A percentile compares a stretch with the other conserved stretches of the same genome.
Conservation (phyloP, 108 stramenopile genomes). For the Skeletonema menzelii region DNA sequence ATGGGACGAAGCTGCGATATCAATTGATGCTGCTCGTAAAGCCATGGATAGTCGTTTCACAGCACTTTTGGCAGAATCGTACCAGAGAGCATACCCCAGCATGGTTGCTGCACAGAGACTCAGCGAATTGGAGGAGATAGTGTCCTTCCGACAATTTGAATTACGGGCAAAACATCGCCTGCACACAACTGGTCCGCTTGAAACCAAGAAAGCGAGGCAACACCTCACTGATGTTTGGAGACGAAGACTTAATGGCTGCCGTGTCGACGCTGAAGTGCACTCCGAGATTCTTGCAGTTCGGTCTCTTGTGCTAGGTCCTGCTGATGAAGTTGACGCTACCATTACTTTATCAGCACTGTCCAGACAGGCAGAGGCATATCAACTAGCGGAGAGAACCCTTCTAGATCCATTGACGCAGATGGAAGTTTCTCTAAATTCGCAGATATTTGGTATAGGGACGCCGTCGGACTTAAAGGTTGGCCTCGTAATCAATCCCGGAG, state of each 20-base stretch:
- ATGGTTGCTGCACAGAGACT: constrained; percentile 93
- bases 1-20: constrained; percentile 74
- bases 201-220: constrained; percentile 54
- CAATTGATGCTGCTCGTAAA: constrained; percentile 82
- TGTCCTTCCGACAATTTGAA: constrained; percentile 78
- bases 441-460: constrained; percentile 70
- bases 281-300: constrained; percentile 89
- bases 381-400: constrained; percentile 83
- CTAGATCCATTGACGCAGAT: constrained; percentile 74
- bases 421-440: constrained; percentile 63
- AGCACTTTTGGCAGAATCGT: constrained; percentile 90
- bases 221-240: constrained; percentile 80
- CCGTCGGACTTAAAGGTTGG: constrained; percentile 44
- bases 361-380: constrained; percentile 81
- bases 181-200: constrained; percentile 60
- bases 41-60: constrained; percentile 92
- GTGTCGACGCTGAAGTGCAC: constrained; percentile 88
- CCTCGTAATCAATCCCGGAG: constrained; percentile 19
- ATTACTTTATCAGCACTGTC: constrained; percentile 92
- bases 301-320: constrained; percentile 83
- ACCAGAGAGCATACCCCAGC: constrained; percentile 88
- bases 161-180: constrained; percentile 36
- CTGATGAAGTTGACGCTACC: constrained; percentile 92
- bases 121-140: constrained; percentile 95
- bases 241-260: constrained; percentile 80